phyloP scores from a whole-genome alignment of 2,329 filamentous ascomycete species.

The Pseudofabraea citricarpa region DNA sequence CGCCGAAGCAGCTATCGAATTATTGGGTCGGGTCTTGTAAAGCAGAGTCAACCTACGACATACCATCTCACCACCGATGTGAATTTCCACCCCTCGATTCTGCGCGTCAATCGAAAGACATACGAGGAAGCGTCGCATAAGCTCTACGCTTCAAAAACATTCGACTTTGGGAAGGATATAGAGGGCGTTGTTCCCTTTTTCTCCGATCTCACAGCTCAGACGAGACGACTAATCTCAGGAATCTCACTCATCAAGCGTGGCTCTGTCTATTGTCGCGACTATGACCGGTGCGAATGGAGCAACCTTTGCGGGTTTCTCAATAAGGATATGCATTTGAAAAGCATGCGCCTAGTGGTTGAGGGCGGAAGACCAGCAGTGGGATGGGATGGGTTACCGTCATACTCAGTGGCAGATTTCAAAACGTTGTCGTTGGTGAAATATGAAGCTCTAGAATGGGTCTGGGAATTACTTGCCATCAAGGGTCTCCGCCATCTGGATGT shows the following conservation, averaged over 20 bases:
- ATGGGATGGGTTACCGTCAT: conserved; percentile 44
- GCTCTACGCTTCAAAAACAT: conserved; percentile 51
- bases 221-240: conserved; percentile 41
- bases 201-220: conserved; percentile 45
- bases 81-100: conserved; percentile 37
- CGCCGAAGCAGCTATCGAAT: conserved; percentile 36
- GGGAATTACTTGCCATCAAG: conserved; percentile 46
- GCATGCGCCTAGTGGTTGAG: conserved; percentile 47
- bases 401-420: conserved; percentile 42
- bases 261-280: conserved; percentile 47
- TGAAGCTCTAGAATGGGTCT: conserved; percentile 52
- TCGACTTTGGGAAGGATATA: conserved; percentile 55
- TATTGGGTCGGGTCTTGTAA: conserved; percentile 34
- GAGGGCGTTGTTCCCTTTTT: conserved; percentile 58
- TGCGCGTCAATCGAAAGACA: conserved; percentile 42
- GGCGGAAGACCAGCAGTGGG: conserved; percentile 43
- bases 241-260: conserved; percentile 52
- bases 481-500: conserved; percentile 47
- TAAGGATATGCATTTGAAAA: conserved; percentile 33
- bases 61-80: conserved; percentile 44
- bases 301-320: conserved; percentile 45
- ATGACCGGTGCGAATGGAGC: conserved; percentile 50
- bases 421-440: conserved; percentile 36
- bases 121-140: conserved; percentile 51
- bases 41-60: conserved; percentile 45